These are phyloP conservation scores for Amauroascus niger DNA, from an alignment of 2,329 filamentous ascomycete species.

Conservation along the genomic window DNA sequence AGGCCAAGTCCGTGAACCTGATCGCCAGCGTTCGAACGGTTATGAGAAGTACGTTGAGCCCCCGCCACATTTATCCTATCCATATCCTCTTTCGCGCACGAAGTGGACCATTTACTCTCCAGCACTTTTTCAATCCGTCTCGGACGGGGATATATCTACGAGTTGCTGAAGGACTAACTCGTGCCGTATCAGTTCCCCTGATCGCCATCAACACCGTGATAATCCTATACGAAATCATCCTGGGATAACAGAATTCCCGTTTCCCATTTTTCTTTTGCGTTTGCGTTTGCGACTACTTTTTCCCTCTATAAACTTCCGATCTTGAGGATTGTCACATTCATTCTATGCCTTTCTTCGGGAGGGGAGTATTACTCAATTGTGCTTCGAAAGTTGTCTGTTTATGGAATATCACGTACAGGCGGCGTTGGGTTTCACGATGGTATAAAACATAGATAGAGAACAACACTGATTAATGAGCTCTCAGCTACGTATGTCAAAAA, in stretches of 20 bases:
- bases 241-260: slow-evolving; percentile 61
- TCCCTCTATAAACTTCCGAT: not conserved
- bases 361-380: not conserved
- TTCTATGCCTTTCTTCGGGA: not conserved
- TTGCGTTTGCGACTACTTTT: not conserved
- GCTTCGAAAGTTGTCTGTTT: not conserved
- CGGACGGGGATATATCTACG: not conserved
- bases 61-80: not conserved
- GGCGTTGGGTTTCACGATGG: not conserved
- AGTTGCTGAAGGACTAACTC: not conserved
- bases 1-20: slow-evolving; percentile 77
- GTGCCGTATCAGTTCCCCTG: slow-evolving; percentile 56
- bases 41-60: slow-evolving; percentile 66
- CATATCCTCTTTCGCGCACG: too few relatives aligned
- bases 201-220: slow-evolving; percentile 75
- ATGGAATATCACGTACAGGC: not conserved
- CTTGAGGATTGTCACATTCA: not conserved
- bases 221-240: slow-evolving; percentile 69
- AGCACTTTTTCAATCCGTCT: too few relatives aligned
- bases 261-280: not conserved
- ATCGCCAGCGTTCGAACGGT: slow-evolving; percentile 84
- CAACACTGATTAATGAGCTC: not conserved
- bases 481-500: not conserved
- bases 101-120: too few relatives aligned
- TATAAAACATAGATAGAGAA: not conserved